Conservation (phyloP, 805 yeast species). For the Wickerhamomyces subpelliculosus region DNA sequence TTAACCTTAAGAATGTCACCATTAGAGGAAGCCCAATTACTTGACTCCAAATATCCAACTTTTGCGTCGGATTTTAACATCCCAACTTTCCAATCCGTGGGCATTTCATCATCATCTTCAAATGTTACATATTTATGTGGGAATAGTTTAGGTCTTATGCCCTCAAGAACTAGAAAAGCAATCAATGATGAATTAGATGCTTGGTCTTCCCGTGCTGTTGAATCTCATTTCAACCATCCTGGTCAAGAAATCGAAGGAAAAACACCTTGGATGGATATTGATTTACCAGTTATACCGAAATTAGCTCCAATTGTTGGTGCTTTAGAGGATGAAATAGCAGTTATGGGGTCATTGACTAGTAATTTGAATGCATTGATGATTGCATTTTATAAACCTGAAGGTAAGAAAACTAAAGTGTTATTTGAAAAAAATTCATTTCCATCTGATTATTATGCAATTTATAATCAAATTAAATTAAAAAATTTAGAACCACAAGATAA, state of each 20-base stretch:
- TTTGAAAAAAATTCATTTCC: conserved; percentile 90
- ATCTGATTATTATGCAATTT: conserved; percentile 82
- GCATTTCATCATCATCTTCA: conserved; percentile 18
- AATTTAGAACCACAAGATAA: conserved; percentile 47
- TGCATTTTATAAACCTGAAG: conserved; percentile 67
- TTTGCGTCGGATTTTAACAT: conserved; percentile 44
- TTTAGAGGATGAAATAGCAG: conserved; percentile 66
- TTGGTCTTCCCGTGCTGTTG: conserved; percentile 79
- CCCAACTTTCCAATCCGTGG: conserved; percentile 64
- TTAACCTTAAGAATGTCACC: neutral
- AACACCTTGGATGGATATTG: conserved; percentile 81
- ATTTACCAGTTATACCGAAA: conserved; percentile 63
- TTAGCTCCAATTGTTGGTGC: conserved; percentile 78
- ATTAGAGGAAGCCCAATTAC: conserved; percentile 9
- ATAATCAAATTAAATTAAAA: conserved; percentile 60
- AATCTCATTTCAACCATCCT: conserved; percentile 75
- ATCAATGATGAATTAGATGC: conserved; percentile 66
- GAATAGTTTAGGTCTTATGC: conserved; percentile 91
- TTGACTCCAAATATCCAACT: conserved; percentile 18
- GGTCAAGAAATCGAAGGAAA: conserved; percentile 30
- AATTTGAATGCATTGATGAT: conserved; percentile 70
- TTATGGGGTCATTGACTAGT: conserved; percentile 80
- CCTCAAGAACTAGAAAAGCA: conserved; percentile 49
- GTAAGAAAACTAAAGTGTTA: conserved; percentile 56
- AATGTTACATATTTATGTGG: conserved; percentile 68